Evolutionary conservation across 1,284 basidiomycete species (phyloP).

Genomic region (Xerocomus nothofagi): DNA sequence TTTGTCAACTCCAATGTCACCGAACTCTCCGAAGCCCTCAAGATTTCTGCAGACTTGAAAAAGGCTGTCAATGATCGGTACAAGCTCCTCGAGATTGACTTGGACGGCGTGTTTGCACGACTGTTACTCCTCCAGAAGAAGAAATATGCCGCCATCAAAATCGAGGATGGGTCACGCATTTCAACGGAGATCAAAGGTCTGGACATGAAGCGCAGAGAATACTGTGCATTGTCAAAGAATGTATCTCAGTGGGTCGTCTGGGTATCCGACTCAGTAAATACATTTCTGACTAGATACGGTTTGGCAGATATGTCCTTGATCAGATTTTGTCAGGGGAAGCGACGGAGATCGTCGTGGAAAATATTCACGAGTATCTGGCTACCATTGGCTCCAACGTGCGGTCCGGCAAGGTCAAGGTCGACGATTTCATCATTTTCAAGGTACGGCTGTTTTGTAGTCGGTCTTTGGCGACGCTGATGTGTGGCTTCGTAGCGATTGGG

Average conservation of each 20-base stretch:
- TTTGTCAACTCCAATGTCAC: constrained; percentile 97
- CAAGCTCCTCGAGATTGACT: constrained; percentile 93
- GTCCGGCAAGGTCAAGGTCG: constrained; percentile 74
- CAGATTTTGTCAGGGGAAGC: constrained; percentile 91
- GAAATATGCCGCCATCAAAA: constrained; percentile 97
- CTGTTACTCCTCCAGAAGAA: constrained; percentile 97
- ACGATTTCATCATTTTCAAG: constrained; percentile 95
- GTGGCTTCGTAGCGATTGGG: constrained; percentile 68
- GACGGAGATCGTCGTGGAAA: constrained; percentile 87
- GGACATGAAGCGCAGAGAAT: constrained; percentile 99
- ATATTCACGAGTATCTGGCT: constrained; percentile 90
- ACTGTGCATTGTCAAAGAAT: constrained; percentile 88
- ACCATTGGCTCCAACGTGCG: constrained; percentile 77
- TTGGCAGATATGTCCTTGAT: constrained; percentile 77
- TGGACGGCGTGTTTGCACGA: constrained; percentile 93
- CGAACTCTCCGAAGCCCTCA: constrained; percentile 84
- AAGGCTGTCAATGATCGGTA: constrained; percentile 96
- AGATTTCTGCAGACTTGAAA: constrained; percentile 92
- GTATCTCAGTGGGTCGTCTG: constrained; percentile 76
- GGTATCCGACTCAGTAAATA: not conserved
- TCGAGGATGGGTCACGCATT: constrained; percentile 76
- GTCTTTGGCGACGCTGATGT: not conserved
- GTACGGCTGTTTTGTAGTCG: constrained; percentile 39
- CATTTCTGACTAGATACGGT: not conserved
- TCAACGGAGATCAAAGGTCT: constrained; percentile 94